Base-by-base conservation (phyloP, 495 filamentous ascomycete genomes). In the Cudoniella acicularis region DNA sequence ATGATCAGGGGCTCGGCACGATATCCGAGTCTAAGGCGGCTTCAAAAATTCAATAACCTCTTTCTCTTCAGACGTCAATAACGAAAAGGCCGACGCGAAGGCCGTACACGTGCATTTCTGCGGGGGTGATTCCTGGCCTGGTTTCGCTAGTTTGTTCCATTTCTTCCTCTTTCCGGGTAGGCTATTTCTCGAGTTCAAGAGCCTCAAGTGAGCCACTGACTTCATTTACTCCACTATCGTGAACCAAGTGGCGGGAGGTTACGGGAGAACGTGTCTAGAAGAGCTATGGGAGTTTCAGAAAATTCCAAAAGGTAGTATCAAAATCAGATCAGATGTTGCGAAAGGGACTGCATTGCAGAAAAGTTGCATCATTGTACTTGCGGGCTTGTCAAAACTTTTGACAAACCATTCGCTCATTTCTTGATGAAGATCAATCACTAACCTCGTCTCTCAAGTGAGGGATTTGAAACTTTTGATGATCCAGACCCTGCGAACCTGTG, bases 1-100 rank as follows among this genome's bases (percentile, higher is more conserved):
- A 21, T 47, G 20, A 47, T 47, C n/a, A 47, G 43, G 43, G 43
- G 43, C 17, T 47, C 43, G 43, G 43, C 43, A 47, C 43, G 43
- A 47, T 47, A 47, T 17, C 43, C 43, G 43, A 47, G 43, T 47
- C 2, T 40, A 6, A 30, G 2, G 8, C 17, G 10, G 21, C 3
- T 41, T 40, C 47, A 25, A n/a, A 17, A 47, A 47, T 9, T 4
- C 43, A 47, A 47, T 47, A 17, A n/a, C n/a, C n/a, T n/a, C n/a
- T n/a, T n/a, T n/a, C n/a, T n/a, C n/a, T n/a, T n/a, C n/a, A 36
- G 13, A 36, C 30, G 4, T 36, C 30, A 36, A 36, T 36, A 6
- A 36, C 30, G 30, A 36, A 4, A 36, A 36, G 4, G 13, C 4
- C 30, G 30, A 36, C 30, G 4, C 30, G 30, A 36, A 36, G 13